These are phyloP conservation scores for Trichoderma oligosporum DNA, from an alignment of 2,329 filamentous ascomycete species.

Conservation along the genomic window DNA sequence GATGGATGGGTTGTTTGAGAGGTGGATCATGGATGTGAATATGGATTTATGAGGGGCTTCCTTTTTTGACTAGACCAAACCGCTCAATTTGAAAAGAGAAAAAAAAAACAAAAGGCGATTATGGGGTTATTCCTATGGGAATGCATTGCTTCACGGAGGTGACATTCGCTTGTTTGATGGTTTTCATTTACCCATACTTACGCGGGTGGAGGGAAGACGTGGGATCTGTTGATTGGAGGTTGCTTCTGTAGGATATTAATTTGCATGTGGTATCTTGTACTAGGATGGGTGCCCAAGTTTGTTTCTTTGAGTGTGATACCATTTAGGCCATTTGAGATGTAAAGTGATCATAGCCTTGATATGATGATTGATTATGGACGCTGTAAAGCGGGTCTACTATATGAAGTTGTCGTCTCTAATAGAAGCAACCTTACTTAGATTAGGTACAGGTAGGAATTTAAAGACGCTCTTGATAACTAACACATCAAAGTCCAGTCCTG, in stretches of 20 bases:
- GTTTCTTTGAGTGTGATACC: too few species aligned
- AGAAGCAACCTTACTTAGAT: too few species aligned
- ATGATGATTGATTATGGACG: too few species aligned
- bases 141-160: background rate
- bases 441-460: too few species aligned
- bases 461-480: too few species aligned
- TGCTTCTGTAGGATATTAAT: background rate
- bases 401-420: too few species aligned
- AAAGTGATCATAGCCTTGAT: too few species aligned
- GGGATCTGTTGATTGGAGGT: conserved; percentile 5
- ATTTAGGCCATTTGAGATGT: too few species aligned
- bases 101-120: background rate
- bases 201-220: background rate
- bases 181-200: background rate
- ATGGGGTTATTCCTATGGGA: background rate
- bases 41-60: background rate
- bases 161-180: background rate
- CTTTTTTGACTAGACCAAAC: background rate
- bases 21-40: background rate
- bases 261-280: background rate
- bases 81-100: background rate
- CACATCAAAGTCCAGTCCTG: too few species aligned
- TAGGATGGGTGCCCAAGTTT: background rate
- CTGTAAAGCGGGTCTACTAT: too few species aligned
- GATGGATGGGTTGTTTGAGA: background rate